phyloP scores from a whole-genome alignment of 2,329 filamentous ascomycete genomes.

The Knufia fluminis region DNA sequence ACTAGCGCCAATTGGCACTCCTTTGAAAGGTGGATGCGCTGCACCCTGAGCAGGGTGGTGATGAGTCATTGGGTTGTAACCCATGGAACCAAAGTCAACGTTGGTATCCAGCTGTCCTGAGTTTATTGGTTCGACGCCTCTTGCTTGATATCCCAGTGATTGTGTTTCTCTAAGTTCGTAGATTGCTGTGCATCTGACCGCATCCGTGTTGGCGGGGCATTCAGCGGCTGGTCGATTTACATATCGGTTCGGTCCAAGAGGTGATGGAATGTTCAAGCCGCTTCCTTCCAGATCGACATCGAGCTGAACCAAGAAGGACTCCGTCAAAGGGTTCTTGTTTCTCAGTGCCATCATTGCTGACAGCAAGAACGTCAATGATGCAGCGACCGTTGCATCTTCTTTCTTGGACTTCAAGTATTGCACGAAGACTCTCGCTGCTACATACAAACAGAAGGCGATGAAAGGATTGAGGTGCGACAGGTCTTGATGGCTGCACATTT shows the following conservation, averaged over 20 bases:
- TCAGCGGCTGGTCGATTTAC: conserved; percentile 12
- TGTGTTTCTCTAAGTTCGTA: conserved; percentile 21
- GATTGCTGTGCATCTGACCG: conserved; percentile 18
- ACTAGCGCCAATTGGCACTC: conserved; percentile 11
- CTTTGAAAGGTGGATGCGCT: conserved; percentile 1
- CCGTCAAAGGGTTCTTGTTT: conserved; percentile 77
- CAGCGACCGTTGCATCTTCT: conserved; percentile 64
- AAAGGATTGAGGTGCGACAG: conserved; percentile 90
- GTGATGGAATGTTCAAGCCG: conserved; percentile 25
- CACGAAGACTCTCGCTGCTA: conserved; percentile 89
- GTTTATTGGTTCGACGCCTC: not conserved
- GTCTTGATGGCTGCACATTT: conserved; percentile 85
- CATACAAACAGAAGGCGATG: conserved; percentile 89
- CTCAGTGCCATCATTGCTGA: conserved; percentile 86
- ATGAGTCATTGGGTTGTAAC: conserved; percentile 7
- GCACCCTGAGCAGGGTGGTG: not conserved
- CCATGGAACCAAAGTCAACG: conserved; percentile 10
- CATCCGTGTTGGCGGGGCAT: conserved; percentile 19
- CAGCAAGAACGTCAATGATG: conserved; percentile 82
- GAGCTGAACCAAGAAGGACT: conserved; percentile 87
- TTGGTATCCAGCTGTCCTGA: conserved; percentile 2
- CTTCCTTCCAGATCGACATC: conserved; percentile 75
- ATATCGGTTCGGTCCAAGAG: conserved; percentile 3
- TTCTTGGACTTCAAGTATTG: conserved; percentile 94
- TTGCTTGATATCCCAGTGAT: conserved; percentile 5